These are phyloP conservation scores for Vicia sativa DNA, from an alignment of 306 rosid genomes.

Conservation along the genomic window DNA sequence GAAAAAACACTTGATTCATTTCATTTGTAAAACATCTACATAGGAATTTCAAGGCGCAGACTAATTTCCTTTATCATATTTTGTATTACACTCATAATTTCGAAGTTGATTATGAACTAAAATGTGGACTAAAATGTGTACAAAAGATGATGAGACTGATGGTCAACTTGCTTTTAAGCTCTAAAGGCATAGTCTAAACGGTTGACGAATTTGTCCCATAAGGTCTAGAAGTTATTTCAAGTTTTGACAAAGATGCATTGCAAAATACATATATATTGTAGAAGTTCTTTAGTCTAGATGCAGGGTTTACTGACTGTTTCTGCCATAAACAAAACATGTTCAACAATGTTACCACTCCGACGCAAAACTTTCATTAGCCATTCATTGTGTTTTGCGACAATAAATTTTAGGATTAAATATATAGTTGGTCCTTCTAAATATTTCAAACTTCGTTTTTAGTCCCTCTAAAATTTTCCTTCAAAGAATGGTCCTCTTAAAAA, in stretches of 20 bases:
- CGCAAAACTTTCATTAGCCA: not conserved
- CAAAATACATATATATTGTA: not conserved
- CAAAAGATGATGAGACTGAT: not conserved
- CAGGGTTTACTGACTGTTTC: not conserved
- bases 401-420: no score
- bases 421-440: no score
- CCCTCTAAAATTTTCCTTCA: no score
- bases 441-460: no score
- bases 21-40: not conserved
- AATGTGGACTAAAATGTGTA: not conserved
- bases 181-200: not conserved
- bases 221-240: not conserved
- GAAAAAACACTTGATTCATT: conserved; percentile 26
- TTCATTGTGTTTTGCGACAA: not conserved
- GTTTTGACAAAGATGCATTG: not conserved
- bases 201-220: not conserved
- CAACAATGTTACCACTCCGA: not conserved
- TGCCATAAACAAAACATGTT: not conserved
- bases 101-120: not conserved
- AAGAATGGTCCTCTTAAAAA: no score
- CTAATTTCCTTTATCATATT: not conserved
- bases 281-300: not conserved
- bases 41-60: not conserved
- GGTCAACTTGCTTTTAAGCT: not conserved
- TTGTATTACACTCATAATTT: not conserved